Conservation (phyloP, 768 basidiomycete genomes). For the Rhodocollybia butyracea region DNA sequence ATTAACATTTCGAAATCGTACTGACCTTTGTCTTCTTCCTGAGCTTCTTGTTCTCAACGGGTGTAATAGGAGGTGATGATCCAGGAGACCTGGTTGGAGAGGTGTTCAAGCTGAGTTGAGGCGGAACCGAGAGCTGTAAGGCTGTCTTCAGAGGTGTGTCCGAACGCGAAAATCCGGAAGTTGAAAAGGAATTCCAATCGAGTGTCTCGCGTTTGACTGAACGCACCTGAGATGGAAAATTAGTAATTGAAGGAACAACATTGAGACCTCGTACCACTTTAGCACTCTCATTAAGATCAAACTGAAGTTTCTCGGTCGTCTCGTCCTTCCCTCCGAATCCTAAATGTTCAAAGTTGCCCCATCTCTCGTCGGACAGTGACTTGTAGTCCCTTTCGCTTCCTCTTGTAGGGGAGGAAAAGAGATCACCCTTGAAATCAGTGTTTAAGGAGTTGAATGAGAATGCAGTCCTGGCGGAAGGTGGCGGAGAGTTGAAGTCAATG, state of each 20-base stretch:
- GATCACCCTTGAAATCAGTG: neutral
- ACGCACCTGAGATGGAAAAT: conserved; percentile 43
- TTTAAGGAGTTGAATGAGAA: neutral
- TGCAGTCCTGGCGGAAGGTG: neutral
- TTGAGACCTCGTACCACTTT: conserved; percentile 42
- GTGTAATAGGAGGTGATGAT: conserved; percentile 29
- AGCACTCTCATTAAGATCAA: conserved; percentile 90
- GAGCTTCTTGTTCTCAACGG: conserved; percentile 64
- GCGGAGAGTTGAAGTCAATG: conserved; percentile 30
- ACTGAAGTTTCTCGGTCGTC: conserved; percentile 75
- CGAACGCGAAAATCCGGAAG: conserved; percentile 74
- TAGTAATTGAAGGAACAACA: neutral
- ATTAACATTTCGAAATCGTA: neutral
- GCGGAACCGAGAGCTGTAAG: conserved; percentile 68
- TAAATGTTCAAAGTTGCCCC: conserved; percentile 87
- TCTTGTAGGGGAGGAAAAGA: neutral
- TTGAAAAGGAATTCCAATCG: conserved; percentile 88
- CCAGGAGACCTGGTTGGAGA: neutral
- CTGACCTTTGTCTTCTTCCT: conserved; percentile 73
- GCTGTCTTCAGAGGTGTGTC: conserved; percentile 77
- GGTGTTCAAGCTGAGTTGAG: conserved; percentile 35
- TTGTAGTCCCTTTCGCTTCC: conserved; percentile 63
- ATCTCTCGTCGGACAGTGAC: conserved; percentile 81
- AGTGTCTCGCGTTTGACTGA: conserved; percentile 78
- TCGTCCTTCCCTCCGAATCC: conserved; percentile 59